Conservation (phyloP, 805 yeast genomes). For the Saccharomycopsis lassenensis region DNA sequence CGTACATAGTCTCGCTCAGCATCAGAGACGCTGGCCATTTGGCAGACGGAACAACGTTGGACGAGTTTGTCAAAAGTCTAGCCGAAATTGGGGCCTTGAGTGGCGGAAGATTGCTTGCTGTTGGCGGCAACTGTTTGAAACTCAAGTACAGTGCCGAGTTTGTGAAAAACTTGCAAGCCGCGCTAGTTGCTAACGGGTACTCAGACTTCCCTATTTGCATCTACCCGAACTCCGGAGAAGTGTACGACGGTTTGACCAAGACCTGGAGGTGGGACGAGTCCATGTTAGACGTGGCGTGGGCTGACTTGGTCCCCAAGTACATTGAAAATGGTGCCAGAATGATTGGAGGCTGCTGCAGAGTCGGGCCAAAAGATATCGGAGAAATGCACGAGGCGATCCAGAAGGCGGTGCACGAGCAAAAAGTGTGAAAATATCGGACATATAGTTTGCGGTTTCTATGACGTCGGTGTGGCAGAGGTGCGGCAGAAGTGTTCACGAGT, state of each 20-base stretch:
- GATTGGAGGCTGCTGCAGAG: constrained; percentile 36
- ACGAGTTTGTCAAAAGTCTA: constrained; percentile 22
- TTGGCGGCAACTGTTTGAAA: constrained; percentile 65
- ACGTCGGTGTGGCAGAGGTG: too few species aligned
- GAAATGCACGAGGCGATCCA: constrained; percentile 6
- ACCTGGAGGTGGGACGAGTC: constrained; percentile 27
- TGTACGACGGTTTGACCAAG: constrained; percentile 39
- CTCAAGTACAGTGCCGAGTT: constrained; percentile 31
- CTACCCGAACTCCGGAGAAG: constrained; percentile 73
- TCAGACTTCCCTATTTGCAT: constrained; percentile 35
- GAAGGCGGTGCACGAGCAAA: too few species aligned
- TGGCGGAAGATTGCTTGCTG: constrained; percentile 28
- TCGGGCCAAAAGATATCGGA: constrained; percentile 27
- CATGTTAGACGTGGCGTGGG: constrained; percentile 22
- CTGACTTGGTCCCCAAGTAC: constrained; percentile 24
- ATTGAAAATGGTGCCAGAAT: constrained; percentile 22
- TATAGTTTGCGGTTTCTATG: too few species aligned
- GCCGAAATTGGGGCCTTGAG: constrained; percentile 12
- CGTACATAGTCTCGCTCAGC: constrained; percentile 27
- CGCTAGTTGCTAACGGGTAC: too few species aligned
- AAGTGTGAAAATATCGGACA: too few species aligned
- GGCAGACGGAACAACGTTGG: constrained; percentile 41
- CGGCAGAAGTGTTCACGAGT: too few species aligned
- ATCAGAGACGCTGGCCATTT: constrained; percentile 28
- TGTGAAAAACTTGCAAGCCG: constrained; percentile 25